Evolutionary conservation across 2,329 filamentous ascomycete species (phyloP), one percentile per base, ranked within the genome.

Genomic region (Fusarium dlaminii): DNA sequence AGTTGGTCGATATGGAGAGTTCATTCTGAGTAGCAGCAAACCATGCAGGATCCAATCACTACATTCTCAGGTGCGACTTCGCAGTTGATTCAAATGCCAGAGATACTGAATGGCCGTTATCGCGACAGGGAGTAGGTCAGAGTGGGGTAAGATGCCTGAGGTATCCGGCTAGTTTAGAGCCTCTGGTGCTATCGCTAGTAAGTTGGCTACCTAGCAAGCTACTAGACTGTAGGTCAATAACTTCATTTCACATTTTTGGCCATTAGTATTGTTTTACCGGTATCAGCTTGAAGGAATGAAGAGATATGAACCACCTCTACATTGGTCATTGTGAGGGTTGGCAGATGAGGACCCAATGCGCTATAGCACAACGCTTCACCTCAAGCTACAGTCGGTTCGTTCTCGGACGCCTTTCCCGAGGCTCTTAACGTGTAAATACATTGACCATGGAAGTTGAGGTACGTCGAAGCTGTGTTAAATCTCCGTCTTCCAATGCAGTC

Each of bases 351-450:
- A 22, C 20, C 37, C 37, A 9, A 22, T 40, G 20, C 37, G 1
- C 37, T 9, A 40, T 22, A 8, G 37, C 2, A 39, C 37, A 8
- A 22, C 4, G 20, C 20, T 39, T 39, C 4, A 39, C 20, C 37
- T 39, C 37, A 9, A 39, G 37, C 20, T n/a, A 42, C 13, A n/a
- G 22, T 10, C 14, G 5, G 22, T 42, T 36, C 3, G 20, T 15
- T 40, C 14, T n/a, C 39, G 6, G 13, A 12, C 11, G n/a, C 6
- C 42, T 45, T 13, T 8, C n/a, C 17, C 8, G 17, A 14, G 5
- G 8, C 11, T 45, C 17, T 27, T 27, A 1, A 27, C 2, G 8
- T 20, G 43, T 8, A 9, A 9, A 4, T 45, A 0, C 8, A 7
- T 45, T 45, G 17, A 17, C 8, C 12, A 45, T 45, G 17, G 17